Evolutionary conservation across 495 filamentous ascomycete genomes (phyloP).

Genomic region (Aspergillus leporis): DNA sequence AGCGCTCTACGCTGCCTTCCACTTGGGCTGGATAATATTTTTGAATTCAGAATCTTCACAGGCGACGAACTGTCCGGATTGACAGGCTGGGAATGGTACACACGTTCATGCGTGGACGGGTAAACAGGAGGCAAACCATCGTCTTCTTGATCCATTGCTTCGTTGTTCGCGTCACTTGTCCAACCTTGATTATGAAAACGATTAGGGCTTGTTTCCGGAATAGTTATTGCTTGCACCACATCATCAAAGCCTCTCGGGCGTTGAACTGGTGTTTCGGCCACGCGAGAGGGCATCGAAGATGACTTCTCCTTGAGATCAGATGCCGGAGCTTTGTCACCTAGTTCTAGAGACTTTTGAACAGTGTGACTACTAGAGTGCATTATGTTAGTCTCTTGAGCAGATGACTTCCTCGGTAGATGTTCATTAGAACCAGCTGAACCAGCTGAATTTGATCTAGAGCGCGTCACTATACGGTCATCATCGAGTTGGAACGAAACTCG

Average conservation of each 20-base stretch:
- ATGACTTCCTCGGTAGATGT: constrained; percentile 4
- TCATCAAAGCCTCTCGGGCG: constrained; percentile 29
- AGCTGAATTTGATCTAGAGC: constrained; percentile 8
- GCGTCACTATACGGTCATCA: constrained; percentile 1
- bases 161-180: constrained; percentile 29
- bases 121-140: constrained; percentile 45
- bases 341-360: background rate
- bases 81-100: constrained; percentile 26
- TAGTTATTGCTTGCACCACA: constrained; percentile 33
- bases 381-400: constrained; percentile 12
- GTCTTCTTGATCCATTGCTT: constrained; percentile 38
- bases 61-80: constrained; percentile 32
- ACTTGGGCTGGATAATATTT: constrained; percentile 43
- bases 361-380: constrained; percentile 21
- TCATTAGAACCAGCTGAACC: constrained; percentile 13
- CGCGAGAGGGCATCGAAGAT: constrained; percentile 44
- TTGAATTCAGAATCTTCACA: constrained; percentile 31
- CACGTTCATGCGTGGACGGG: constrained; percentile 20
- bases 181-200: constrained; percentile 27
- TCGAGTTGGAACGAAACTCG: constrained; percentile 11
- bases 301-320: constrained; percentile 27
- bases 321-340: constrained; percentile 7
- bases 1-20: constrained; percentile 43
- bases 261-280: constrained; percentile 44
- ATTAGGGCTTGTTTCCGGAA: constrained; percentile 46